Evolutionary conservation across 306 rosid genomes (phyloP).

Genomic region (Hippophae rhamnoides): DNA sequence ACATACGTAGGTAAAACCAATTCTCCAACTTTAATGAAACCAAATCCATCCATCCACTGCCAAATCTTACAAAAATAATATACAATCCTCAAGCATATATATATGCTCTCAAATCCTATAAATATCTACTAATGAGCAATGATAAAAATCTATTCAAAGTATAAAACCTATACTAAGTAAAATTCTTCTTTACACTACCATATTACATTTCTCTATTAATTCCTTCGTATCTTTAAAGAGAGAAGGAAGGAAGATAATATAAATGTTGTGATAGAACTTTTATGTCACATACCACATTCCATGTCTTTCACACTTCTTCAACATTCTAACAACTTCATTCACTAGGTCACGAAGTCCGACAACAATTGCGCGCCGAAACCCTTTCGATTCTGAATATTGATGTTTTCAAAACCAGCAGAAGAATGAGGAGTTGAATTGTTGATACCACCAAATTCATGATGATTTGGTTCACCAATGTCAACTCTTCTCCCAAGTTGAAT

Average conservation of each 20-base stretch:
- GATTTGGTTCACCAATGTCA: conserved; percentile 49
- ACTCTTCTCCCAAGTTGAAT: conserved; percentile 69
- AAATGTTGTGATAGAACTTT: conserved; percentile 12
- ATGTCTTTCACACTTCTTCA: conserved; percentile 9
- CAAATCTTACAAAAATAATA: conserved; percentile 80
- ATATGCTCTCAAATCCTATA: conserved; percentile 60
- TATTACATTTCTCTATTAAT: conserved; percentile 21
- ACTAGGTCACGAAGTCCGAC: conserved; percentile 75
- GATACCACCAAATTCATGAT: conserved; percentile 43
- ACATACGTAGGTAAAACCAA: conserved; percentile 47
- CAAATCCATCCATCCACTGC: conserved; percentile 53
- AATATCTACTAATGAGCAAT: conserved; percentile 41
- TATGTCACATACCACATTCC: conserved; percentile 6
- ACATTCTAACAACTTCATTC: not conserved
- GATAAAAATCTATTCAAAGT: conserved; percentile 62
- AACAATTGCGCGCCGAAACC: conserved; percentile 84
- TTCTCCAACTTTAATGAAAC: conserved; percentile 49
- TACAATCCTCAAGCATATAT: conserved; percentile 80
- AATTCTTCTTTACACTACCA: conserved; percentile 71
- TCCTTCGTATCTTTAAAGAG: conserved; percentile 21
- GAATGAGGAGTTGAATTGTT: conserved; percentile 56
- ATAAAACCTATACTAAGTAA: conserved; percentile 71
- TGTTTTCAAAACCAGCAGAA: conserved; percentile 63
- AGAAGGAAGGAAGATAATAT: conserved; percentile 22
- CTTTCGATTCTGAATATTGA: conserved; percentile 84